phyloP scores from a whole-genome alignment of 2,329 filamentous ascomycete species.

The Xylariaceae sp. region DNA sequence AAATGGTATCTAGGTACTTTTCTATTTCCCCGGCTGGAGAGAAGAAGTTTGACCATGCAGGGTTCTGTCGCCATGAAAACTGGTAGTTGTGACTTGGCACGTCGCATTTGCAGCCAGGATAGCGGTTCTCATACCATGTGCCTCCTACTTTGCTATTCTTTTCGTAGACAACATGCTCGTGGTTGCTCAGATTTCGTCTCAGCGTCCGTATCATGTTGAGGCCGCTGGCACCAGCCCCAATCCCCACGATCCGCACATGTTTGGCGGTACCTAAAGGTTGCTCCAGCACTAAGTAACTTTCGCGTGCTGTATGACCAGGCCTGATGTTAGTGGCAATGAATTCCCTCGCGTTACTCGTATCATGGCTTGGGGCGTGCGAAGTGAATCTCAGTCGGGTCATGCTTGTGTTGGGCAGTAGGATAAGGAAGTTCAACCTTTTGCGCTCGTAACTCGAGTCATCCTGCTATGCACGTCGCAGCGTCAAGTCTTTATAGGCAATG shows the following conservation, averaged over 20 bases:
- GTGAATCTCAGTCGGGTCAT: slow-evolving; percentile 27
- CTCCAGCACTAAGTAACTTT: slow-evolving; percentile 34
- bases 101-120: slow-evolving; percentile 55
- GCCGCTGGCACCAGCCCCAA: slow-evolving; percentile 43
- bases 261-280: slow-evolving; percentile 36
- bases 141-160: slow-evolving; percentile 54
- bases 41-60: slow-evolving; percentile 56
- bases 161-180: slow-evolving; percentile 49
- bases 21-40: slow-evolving; percentile 52
- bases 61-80: slow-evolving; percentile 58
- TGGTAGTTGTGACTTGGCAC: slow-evolving; percentile 60
- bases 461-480: slow-evolving; percentile 6
- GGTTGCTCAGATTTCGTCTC: slow-evolving; percentile 38
- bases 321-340: slow-evolving; percentile 17
- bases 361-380: slow-evolving; percentile 13
- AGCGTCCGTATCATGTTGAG: slow-evolving; percentile 44
- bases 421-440: slow-evolving; percentile 23
- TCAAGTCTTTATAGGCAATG: slow-evolving; percentile 17
- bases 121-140: slow-evolving; percentile 57
- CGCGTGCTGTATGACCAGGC: slow-evolving; percentile 11
- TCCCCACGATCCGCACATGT: slow-evolving; percentile 40
- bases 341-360: slow-evolving; percentile 9
- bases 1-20: slow-evolving; percentile 46
- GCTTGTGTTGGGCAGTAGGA: slow-evolving; percentile 13
- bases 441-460: slow-evolving; percentile 20